A percentile compares a stretch with the other conserved stretches of the same genome.
phyloP scores from a whole-genome alignment of 2,329 filamentous ascomycete species.

The Hymenoscyphus linearis region DNA sequence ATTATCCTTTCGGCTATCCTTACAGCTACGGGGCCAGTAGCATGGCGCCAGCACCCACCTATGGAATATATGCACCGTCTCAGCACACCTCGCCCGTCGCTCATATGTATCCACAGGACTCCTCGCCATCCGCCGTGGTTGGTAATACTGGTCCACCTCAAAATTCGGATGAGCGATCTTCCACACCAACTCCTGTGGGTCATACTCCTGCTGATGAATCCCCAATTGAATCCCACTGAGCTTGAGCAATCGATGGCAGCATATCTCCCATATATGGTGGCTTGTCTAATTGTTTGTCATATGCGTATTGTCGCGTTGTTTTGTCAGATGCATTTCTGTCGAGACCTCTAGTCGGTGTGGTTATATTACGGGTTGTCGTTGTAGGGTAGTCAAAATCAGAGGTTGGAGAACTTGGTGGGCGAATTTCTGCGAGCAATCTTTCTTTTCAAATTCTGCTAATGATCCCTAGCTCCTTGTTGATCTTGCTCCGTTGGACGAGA shows the following conservation, averaged over 20 bases:
- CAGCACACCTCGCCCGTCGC: constrained; percentile 6
- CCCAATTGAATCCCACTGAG: constrained; percentile 17
- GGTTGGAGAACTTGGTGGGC: too few relatives aligned
- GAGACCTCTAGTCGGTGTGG: background rate
- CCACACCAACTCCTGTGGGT: constrained; percentile 24
- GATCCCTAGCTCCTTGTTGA: constrained; percentile 10
- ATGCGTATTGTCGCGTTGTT: background rate
- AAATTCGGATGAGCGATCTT: constrained; percentile 19
- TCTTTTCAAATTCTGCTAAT: constrained; percentile 2
- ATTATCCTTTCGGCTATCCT: constrained; percentile 15
- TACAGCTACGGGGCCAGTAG: constrained; percentile 5
- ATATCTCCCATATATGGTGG: constrained; percentile 7
- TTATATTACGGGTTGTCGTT: background rate
- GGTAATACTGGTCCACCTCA: constrained; percentile 5
- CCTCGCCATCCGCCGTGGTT: constrained; percentile 4
- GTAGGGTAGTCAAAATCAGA: too few relatives aligned
- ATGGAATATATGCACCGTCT: constrained; percentile 8
- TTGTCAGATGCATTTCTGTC: background rate
- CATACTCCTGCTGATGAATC: constrained; percentile 14
- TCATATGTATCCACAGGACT: constrained; percentile 8
- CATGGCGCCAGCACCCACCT: constrained; percentile 9
- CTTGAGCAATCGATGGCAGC: constrained; percentile 11
- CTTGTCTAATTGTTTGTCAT: constrained; percentile 2
- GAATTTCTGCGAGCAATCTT: constrained; percentile 1
- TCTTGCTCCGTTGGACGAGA: constrained; percentile 19